Evolutionary conservation across 2,329 filamentous ascomycete genomes (phyloP), one percentile per base, ranked within the genome.

Genomic region (Gaeumannomyces sp.): DNA sequence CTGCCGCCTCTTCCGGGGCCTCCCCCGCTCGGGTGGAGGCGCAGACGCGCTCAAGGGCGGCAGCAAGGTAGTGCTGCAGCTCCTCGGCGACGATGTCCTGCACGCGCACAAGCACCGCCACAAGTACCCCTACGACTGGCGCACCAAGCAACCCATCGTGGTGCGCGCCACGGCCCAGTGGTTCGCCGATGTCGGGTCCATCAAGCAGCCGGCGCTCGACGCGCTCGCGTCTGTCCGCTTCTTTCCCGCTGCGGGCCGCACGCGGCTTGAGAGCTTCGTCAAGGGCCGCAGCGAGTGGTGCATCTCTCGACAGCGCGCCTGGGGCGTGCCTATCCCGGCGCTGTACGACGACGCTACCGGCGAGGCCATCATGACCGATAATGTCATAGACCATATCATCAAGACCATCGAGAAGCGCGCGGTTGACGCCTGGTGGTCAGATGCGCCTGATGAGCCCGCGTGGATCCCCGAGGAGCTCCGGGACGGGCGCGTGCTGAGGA

Each of bases 101-200:
- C 82, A 83, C 56, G 84, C 84, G 4, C 89, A 96, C 70, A 82
- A 81, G 65, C 89, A 94, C 73, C 83, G 83, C 63, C 95, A 99
- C 80, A 98, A 97, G 76, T 98, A 98, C 74, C 95, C 95, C 0
- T 97, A 98, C 70, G 95, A 99, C 77, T 99, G 95, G 95, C 85
- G 95, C 64, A 96, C 94, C 0, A 99, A 98, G 76, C 83, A 90
- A 69, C 95, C 95, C 1, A 89, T 99, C 62, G 92, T 99, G 66
- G 86, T 96, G 45, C 82, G 95, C 69, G 94, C 95, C 4, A 99
- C 96, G 0, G 92, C 93, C 53, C 95, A 99, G 77, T 99, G 95
- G 95, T 99, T 99, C 73, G 93, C 95, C 14, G 92, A 98, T 75
- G 92, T 97, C 2, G 92, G 84, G 19, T 85, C 83, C 62, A 94